Percentiles rank a stretch among this genome's conserved stretches.
Evolutionary conservation across 2,329 filamentous ascomycete genomes (phyloP).

Genomic region (Paecilomyces formosus): DNA sequence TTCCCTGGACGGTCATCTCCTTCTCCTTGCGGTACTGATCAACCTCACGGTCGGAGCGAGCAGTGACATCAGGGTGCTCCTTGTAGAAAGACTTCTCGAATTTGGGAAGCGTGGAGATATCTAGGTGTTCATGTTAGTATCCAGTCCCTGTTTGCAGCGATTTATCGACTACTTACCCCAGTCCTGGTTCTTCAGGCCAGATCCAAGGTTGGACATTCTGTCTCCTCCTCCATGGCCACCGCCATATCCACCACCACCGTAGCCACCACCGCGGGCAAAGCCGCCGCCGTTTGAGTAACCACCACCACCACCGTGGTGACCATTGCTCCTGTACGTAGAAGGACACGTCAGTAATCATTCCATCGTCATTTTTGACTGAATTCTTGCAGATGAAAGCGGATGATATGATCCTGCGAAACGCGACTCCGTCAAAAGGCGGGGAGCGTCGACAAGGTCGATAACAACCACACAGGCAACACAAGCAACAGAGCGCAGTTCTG

Average conservation of each 20-base stretch:
- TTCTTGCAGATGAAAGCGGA: background rate
- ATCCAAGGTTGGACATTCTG: slow-evolving; percentile 86
- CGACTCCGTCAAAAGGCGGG: background rate
- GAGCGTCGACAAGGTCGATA: background rate
- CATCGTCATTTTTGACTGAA: slow-evolving; percentile 1
- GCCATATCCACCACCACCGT: slow-evolving; percentile 23
- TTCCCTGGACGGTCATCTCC: slow-evolving; percentile 74
- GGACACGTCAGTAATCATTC: slow-evolving; percentile 7
- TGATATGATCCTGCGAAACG: background rate
- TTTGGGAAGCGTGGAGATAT: slow-evolving; percentile 73
- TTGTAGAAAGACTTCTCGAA: slow-evolving; percentile 99
- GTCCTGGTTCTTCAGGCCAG: slow-evolving; percentile 76
- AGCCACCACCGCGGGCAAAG: slow-evolving; percentile 39
- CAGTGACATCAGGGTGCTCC: slow-evolving; percentile 72
- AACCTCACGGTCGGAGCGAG: slow-evolving; percentile 69
- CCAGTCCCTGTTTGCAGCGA: slow-evolving; percentile 2
- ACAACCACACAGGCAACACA: background rate
- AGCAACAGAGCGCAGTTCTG: background rate
- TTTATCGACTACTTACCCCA: slow-evolving; percentile 62
- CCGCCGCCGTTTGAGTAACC: slow-evolving; percentile 41
- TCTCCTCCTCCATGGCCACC: slow-evolving; percentile 64
- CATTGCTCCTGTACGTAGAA: slow-evolving; percentile 16
- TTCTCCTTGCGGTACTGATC: slow-evolving; percentile 81
- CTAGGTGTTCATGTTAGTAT: slow-evolving; percentile 42
- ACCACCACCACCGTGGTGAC: slow-evolving; percentile 43